Evolutionary conservation across 257 asterid genomes (phyloP).

Genomic region (Phtheirospermum japonicum): DNA sequence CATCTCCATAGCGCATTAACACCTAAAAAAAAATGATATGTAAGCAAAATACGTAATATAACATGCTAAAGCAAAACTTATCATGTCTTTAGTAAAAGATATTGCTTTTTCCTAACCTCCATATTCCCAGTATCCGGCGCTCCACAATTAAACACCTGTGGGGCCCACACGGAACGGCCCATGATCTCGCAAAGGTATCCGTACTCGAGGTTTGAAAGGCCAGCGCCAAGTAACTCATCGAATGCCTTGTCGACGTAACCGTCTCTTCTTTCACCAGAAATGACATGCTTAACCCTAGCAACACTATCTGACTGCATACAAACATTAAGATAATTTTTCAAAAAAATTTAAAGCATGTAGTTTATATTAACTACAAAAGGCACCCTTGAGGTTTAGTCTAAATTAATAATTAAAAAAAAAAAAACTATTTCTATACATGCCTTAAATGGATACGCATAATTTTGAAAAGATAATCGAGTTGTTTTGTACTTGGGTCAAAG

Average conservation of each 20-base stretch:
- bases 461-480: not conserved
- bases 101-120: slow-evolving; percentile 62
- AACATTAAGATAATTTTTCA: slow-evolving; percentile 7
- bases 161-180: slow-evolving; percentile 97
- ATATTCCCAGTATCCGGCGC: slow-evolving; percentile 99
- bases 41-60: slow-evolving; percentile 9
- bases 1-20: slow-evolving; percentile 83
- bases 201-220: slow-evolving; percentile 88
- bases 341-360: not conserved
- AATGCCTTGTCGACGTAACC: slow-evolving; percentile 36
- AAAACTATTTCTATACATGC: no score
- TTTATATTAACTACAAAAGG: not conserved
- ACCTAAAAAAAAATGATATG: slow-evolving; percentile 45
- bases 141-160: slow-evolving; percentile 93
- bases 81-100: not conserved
- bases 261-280: slow-evolving; percentile 39
- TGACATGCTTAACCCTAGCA: slow-evolving; percentile 70
- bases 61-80: not conserved
- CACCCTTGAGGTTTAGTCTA: not conserved
- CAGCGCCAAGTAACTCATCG: slow-evolving; percentile 71
- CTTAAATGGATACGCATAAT: not conserved
- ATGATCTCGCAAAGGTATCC: slow-evolving; percentile 90
- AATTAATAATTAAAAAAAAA: no score
- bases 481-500: not conserved
- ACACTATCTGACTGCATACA: slow-evolving; percentile 83